phyloP scores from a whole-genome alignment of 805 yeast species.

The Candida boidinii region DNA sequence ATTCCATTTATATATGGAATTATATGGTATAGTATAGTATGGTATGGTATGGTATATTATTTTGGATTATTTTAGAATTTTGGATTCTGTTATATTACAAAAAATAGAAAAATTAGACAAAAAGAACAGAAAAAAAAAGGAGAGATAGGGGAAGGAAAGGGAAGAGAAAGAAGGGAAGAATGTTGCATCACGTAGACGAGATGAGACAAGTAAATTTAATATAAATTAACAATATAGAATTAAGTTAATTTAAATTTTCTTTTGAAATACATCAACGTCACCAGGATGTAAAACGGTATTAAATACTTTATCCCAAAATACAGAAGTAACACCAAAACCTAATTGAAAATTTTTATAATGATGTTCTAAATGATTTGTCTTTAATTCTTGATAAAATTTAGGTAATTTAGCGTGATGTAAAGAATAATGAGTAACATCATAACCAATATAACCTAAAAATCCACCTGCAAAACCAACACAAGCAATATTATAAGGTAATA shows the following conservation, averaged over 20 bases:
- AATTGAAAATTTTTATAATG: constrained; percentile 95
- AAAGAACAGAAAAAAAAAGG: too few relatives aligned
- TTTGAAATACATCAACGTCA: constrained; percentile 35
- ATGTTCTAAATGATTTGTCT: constrained; percentile 91
- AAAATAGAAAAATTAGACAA: too few relatives aligned
- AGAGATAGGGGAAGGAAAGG: too few relatives aligned
- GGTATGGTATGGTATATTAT: too few relatives aligned
- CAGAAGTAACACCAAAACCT: constrained; percentile 93
- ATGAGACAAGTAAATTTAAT: too few relatives aligned
- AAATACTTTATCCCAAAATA: constrained; percentile 90
- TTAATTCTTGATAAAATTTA: constrained; percentile 61
- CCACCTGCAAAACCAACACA: constrained; percentile 96
- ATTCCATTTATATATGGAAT: too few relatives aligned
- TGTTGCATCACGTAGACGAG: too few relatives aligned
- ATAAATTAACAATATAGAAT: too few relatives aligned
- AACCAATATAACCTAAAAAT: constrained; percentile 82
- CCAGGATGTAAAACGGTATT: constrained; percentile 61
- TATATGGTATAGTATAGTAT: too few relatives aligned
- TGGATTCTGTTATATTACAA: too few relatives aligned
- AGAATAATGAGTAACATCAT: constrained; percentile 91
- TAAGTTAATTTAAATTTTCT: constrained; percentile 23
- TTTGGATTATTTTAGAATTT: too few relatives aligned
- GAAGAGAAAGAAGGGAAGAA: too few relatives aligned
- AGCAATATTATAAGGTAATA: constrained; percentile 78
- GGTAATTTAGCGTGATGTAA: constrained; percentile 88